Conservation (phyloP, 352 stramenopile genomes). For the Pythium periplocum region DNA sequence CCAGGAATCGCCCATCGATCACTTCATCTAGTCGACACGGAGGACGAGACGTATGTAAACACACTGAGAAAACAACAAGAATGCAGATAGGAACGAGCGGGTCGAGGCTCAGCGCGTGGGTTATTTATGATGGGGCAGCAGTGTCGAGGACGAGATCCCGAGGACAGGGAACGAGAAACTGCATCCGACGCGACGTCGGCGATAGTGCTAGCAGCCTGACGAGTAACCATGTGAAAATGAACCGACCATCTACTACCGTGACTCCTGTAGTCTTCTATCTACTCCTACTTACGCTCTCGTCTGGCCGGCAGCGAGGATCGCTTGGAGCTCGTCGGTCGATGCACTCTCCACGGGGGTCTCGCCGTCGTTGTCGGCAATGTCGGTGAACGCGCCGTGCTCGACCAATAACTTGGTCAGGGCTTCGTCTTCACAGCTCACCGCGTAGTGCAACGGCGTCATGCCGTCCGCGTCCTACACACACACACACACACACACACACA, state of each 20-base stretch:
- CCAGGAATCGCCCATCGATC: slow-evolving; percentile 38
- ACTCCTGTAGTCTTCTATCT: background rate
- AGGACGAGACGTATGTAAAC: too few species aligned
- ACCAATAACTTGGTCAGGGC: slow-evolving; percentile 62
- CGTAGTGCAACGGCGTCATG: slow-evolving; percentile 81
- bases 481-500: too few species aligned
- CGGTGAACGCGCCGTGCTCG: slow-evolving; percentile 45
- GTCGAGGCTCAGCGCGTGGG: too few species aligned
- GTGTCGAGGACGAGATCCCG: too few species aligned
- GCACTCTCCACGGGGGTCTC: slow-evolving; percentile 51
- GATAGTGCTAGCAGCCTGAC: too few species aligned
- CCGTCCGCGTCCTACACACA: slow-evolving; percentile 48
- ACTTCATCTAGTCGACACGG: slow-evolving; percentile 39
- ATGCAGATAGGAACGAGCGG: too few species aligned
- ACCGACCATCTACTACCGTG: background rate
- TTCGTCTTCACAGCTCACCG: slow-evolving; percentile 65
- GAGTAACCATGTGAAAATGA: too few species aligned
- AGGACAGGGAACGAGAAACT: too few species aligned
- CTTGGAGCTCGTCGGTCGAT: slow-evolving; percentile 29
- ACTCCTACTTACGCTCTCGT: too few species aligned
- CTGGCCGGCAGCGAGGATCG: slow-evolving; percentile 31
- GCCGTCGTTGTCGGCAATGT: slow-evolving; percentile 63
- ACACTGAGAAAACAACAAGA: too few species aligned
- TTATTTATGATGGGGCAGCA: too few species aligned
- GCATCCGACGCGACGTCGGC: too few species aligned